These are phyloP conservation scores for Chlorella sp. DNA, from an alignment of 139 green algal species.

Conservation along the genomic window DNA sequence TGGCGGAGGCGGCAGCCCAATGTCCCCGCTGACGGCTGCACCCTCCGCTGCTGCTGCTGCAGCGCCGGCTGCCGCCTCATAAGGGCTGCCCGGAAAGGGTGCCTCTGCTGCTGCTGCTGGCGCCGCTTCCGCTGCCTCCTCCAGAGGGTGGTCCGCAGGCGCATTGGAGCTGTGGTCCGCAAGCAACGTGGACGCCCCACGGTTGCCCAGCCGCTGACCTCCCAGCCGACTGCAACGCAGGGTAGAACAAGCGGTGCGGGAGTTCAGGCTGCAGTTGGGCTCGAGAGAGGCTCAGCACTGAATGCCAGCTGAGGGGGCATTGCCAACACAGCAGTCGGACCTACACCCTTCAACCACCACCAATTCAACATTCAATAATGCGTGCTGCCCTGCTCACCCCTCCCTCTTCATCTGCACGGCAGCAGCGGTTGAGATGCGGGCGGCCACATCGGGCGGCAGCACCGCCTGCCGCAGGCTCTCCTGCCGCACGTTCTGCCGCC, in stretches of 20 bases:
- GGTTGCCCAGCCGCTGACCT: too few species aligned
- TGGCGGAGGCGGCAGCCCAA: neutral
- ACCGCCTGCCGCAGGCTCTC: conserved; percentile 22
- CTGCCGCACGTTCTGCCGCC: neutral
- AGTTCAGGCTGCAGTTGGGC: too few species aligned
- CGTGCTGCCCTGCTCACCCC: neutral
- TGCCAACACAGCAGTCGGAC: too few species aligned
- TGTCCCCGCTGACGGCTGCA: neutral
- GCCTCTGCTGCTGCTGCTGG: neutral
- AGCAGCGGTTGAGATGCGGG: neutral
- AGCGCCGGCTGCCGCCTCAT: neutral
- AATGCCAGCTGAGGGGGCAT: too few species aligned
- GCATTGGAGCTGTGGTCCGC: neutral
- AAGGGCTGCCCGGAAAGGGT: neutral
- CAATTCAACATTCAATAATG: neutral
- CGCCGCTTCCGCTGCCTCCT: neutral
- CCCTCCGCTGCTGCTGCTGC: neutral
- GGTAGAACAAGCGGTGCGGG: too few species aligned
- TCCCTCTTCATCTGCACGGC: conserved; percentile 1
- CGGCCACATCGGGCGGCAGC: conserved; percentile 13
- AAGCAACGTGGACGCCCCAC: too few species aligned
- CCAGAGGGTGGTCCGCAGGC: neutral
- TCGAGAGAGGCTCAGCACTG: too few species aligned
- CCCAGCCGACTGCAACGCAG: too few species aligned
- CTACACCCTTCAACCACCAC: too few species aligned